Evolutionary conservation across 805 yeast genomes (phyloP), one percentile per base, ranked within the genome.

Genomic region (Candida ortonii): DNA sequence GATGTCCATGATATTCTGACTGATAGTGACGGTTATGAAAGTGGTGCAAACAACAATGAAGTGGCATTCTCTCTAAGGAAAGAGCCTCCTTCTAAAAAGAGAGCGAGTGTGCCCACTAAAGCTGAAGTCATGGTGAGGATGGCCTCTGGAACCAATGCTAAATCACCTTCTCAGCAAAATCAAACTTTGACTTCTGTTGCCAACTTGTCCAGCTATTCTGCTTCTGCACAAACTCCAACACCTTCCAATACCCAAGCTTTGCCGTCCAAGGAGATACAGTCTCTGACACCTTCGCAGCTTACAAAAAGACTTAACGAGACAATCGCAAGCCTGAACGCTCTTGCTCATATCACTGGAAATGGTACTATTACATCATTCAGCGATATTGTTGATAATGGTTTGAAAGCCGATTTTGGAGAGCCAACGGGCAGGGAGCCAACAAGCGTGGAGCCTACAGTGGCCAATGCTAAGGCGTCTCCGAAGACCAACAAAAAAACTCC

Each of bases 61-160:
- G 30, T n/a, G n/a, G 20, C 27, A 28, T 26, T 21, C 16, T 23
- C 16, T 12, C 21, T 16, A 9, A 29, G 28, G 28, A 25, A 20
- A 21, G 25, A 16, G 7, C 28, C 17, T 13, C 35, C 42, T 7
- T 30, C 39, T 7, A 46, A 25, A 10, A 45, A 47, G 25, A 46
- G 56, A 19, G 50, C 58, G 6, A 55, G 59, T 33, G 61, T 57
- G 13, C 52, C 65, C 6, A 47, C 60, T 3, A 59, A 59, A 24
- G 50, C 52, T 18, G 57, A 49, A 35, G 55, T 46, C 4, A 20
- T 46, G 21, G 43, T 35, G 14, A 43, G 48, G 19, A 51, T 43
- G 21, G 22, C 38, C 3, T 36, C 51, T 3, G 36, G 33, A 9
- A 23, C 47, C 26, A 38, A 16, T 15, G 37, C 16, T 22, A 38